phyloP scores from a whole-genome alignment of 345 rosid species.

The Corymbia maculata region DNA sequence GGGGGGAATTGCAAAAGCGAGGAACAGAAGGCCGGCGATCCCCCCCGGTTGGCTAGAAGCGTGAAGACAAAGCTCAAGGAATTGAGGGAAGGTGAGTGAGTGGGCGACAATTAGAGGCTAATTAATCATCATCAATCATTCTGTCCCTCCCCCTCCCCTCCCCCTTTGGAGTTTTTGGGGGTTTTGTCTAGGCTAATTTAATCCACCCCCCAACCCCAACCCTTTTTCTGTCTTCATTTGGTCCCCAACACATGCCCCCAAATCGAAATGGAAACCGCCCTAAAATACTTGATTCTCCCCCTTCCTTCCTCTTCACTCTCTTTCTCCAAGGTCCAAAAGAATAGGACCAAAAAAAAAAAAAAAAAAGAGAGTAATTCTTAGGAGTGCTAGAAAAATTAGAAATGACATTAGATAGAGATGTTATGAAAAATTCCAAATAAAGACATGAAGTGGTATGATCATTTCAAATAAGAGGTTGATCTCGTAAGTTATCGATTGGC shows the following conservation, averaged over 20 bases:
- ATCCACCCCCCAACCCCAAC: neutral
- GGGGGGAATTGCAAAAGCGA: neutral
- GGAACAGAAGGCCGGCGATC: neutral
- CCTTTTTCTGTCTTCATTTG: neutral
- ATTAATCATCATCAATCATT: neutral
- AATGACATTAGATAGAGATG: neutral
- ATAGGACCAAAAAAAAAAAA: too few species aligned
- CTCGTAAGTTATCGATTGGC: too few species aligned
- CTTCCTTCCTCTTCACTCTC: neutral
- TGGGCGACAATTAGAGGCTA: neutral
- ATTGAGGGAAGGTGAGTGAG: neutral
- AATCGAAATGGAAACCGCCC: neutral
- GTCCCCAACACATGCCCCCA: neutral
- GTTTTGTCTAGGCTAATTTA: neutral
- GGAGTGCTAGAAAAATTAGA: neutral
- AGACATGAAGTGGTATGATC: too few species aligned
- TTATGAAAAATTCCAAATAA: too few species aligned
- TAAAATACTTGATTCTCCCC: neutral
- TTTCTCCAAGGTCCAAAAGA: neutral
- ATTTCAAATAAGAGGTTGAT: too few species aligned
- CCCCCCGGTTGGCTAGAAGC: neutral
- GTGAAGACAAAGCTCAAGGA: neutral
- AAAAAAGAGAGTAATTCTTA: neutral
- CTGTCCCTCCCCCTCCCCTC: neutral
- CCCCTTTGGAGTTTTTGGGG: neutral